Evolutionary conservation across 129 eudicot species (phyloP).

Genomic region (Apium graveolens): DNA sequence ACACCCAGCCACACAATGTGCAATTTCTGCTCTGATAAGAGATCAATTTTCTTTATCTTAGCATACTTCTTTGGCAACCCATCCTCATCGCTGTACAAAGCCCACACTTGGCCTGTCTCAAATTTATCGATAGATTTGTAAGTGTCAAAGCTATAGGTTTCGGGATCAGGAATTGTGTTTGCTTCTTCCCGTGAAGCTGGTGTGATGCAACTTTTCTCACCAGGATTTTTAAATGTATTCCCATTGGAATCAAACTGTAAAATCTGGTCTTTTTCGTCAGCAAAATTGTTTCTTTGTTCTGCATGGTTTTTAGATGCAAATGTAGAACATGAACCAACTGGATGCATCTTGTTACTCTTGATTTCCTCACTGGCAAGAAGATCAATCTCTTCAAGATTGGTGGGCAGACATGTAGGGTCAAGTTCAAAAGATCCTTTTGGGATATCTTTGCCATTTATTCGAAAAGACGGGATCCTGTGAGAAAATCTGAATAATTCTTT

Average conservation of each 20-base stretch:
- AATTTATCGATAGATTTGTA: neutral
- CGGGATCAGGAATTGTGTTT: neutral
- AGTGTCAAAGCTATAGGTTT: neutral
- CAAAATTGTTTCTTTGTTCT: neutral
- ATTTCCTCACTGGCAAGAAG: neutral
- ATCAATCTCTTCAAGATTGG: slow-evolving; percentile 17
- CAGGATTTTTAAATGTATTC: neutral
- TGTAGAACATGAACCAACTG: neutral
- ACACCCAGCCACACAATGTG: slow-evolving; percentile 2
- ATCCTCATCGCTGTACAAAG: slow-evolving; percentile 7
- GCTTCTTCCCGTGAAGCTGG: neutral
- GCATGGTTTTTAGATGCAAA: neutral
- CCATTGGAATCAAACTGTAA: neutral
- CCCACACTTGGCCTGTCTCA: slow-evolving; percentile 8
- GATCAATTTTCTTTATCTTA: neutral
- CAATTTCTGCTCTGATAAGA: neutral
- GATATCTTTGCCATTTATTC: slow-evolving; percentile 37
- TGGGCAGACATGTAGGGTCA: slow-evolving; percentile 66
- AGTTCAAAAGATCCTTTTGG: slow-evolving; percentile 67
- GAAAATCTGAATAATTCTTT: slow-evolving; percentile 49
- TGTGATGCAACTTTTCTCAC: no score
- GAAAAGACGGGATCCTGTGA: slow-evolving; percentile 63
- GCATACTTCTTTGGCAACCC: slow-evolving; percentile 9
- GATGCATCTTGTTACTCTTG: neutral
- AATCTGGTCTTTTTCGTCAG: neutral